Base-by-base conservation (phyloP, 176 grass and related monocot genomes). In the Paspalum notatum region DNA sequence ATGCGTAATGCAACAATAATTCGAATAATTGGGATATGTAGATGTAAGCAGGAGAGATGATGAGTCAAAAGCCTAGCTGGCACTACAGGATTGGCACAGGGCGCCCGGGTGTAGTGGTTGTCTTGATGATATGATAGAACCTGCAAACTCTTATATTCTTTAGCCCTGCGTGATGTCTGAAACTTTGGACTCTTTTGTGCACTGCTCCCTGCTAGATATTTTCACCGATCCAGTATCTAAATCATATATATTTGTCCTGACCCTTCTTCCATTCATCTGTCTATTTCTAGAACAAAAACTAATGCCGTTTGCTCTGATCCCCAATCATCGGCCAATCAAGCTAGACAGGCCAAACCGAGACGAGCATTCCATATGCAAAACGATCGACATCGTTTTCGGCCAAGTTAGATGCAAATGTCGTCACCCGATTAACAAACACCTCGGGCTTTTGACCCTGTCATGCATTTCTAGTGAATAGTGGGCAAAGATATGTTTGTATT, bases 401-500 rank as follows among this genome's bases (percentile, higher is more conserved):
- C 7, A 65, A 68, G 41, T 39, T 68, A 37, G 44, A 74, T 68
- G 44, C 9, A 61, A 51, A 45, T 64, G 69, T 46, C 74, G 37
- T 80, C 76, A 84, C 44, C 22, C 75, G 24, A 70, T 71, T 70
- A 44, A 39, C 55, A 77, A 40, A 54, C 63, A 51, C 14, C 24
- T 66, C 58, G 60, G 6, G 10, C 47, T 80, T 55, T 64, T 66
- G 56, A 79, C 66, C 68, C 24, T 79, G 38, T 16, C 67, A 5
- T 62, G 54, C 44, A 25, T 68, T 27, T 64, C 63, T 25, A 38
- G 7, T 43, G 2, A 42, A 75, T 50, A 71, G 25, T 46, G 44
- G 6, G 8, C 46, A 85, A 85, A 12, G 54, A 85, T 89, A 85
- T 76, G 71, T 43, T 85, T 89, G 65, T 89, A 57, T 85, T 65